Conservation (phyloP, 768 basidiomycete species). For the Steccherinum ochraceum region DNA sequence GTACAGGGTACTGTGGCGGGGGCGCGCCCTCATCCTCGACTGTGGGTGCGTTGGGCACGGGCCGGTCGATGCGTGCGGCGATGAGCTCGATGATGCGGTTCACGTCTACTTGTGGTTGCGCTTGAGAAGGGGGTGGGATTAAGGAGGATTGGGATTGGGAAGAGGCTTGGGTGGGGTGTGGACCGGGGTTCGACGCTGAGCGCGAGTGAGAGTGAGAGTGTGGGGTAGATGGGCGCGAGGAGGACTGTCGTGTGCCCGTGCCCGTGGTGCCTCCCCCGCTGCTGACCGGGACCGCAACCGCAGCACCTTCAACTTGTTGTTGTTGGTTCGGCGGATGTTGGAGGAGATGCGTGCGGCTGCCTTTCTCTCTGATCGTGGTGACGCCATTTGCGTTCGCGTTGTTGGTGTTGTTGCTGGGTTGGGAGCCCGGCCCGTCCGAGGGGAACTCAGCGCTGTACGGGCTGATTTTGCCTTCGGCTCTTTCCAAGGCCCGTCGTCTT, state of each 20-base stretch:
- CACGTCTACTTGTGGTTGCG: slow-evolving; percentile 1
- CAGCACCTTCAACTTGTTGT: no score
- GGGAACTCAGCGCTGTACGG: neutral
- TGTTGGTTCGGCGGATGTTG: no score
- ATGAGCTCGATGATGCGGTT: slow-evolving; percentile 10
- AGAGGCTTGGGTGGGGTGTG: no score
- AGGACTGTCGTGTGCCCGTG: neutral
- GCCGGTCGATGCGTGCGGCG: slow-evolving; percentile 8
- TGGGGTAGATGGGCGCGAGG: neutral
- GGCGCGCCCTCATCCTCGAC: neutral
- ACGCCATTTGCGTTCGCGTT: no score
- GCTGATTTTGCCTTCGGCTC: neutral
- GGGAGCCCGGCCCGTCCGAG: neutral
- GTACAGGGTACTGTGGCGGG: slow-evolving; percentile 4
- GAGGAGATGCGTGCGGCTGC: no score
- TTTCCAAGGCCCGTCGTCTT: neutral
- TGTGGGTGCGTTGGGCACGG: neutral
- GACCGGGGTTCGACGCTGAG: no score
- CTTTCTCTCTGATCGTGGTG: no score
- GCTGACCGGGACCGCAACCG: no score
- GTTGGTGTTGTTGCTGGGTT: neutral
- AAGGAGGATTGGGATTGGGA: neutral
- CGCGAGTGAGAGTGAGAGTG: no score
- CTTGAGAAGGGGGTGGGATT: neutral
- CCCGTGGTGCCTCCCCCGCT: neutral